Percentiles rank a stretch among this genome's conserved stretches.
These are phyloP conservation scores for Cairneyella variabilis DNA, from an alignment of 495 filamentous ascomycete species.

Conservation along the genomic window DNA sequence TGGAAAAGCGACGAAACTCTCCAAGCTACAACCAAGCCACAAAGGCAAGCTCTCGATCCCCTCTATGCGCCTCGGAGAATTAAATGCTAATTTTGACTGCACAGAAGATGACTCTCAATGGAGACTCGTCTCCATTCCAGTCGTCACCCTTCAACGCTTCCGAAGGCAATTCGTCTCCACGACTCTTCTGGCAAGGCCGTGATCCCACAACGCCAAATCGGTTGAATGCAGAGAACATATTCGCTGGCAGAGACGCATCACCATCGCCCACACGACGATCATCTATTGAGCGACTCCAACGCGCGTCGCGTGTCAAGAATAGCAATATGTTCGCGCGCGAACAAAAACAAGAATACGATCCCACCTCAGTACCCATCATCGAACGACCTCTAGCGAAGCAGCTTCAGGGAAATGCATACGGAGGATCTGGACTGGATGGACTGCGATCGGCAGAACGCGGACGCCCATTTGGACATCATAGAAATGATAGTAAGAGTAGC, in stretches of 20 bases:
- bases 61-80: conserved; percentile 23
- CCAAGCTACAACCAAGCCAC: conserved; percentile 67
- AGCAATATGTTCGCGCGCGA: conserved; percentile 92
- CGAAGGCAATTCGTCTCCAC: conserved; percentile 61
- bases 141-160: conserved; percentile 61
- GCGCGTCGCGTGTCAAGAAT: conserved; percentile 91
- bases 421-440: conserved; percentile 41
- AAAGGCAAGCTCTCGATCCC: conserved; percentile 47
- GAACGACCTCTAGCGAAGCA: conserved; percentile 74
- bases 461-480: conserved; percentile 34
- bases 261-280: conserved; percentile 70
- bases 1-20: conserved; percentile 63
- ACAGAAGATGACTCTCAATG: conserved; percentile 50
- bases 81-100: conserved; percentile 20
- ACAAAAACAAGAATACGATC: conserved; percentile 85
- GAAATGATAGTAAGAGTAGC: conserved; percentile 44
- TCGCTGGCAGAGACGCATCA: conserved; percentile 53
- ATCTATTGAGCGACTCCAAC: conserved; percentile 90
- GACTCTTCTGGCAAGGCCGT: conserved; percentile 81
- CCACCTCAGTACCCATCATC: conserved; percentile 64
- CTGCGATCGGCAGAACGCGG: conserved; percentile 39
- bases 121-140: conserved; percentile 73
- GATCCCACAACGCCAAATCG: conserved; percentile 62
- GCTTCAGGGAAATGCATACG: conserved; percentile 61
- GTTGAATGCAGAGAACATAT: conserved; percentile 66